phyloP scores from a whole-genome alignment of 495 filamentous ascomycete genomes.

The Annulohypoxylon maeteangense region DNA sequence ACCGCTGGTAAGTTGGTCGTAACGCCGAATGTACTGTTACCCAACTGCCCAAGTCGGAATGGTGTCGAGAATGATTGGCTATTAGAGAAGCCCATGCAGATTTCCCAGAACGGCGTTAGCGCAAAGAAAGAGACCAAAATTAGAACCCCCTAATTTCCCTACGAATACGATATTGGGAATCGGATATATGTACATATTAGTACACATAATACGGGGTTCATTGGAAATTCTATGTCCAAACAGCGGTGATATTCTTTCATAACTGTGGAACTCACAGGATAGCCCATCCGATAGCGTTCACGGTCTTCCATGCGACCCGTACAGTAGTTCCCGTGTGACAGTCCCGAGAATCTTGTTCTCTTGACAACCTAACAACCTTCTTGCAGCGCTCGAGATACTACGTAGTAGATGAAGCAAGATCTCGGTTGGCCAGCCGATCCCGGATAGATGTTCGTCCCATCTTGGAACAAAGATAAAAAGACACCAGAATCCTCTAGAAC shows the following conservation, averaged over 20 bases:
- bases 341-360: conserved; percentile 23
- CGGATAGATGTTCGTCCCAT: conserved; percentile 18
- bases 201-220: conserved; percentile 17
- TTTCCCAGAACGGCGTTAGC: conserved; percentile 27
- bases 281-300: neutral
- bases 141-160: conserved; percentile 39
- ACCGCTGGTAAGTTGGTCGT: conserved; percentile 19
- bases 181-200: conserved; percentile 8
- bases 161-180: conserved; percentile 38
- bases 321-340: conserved; percentile 6
- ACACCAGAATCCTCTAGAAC: conserved; percentile 16
- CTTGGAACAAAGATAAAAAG: conserved; percentile 21
- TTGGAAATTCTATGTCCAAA: conserved; percentile 13
- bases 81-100: neutral
- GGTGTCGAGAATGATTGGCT: conserved; percentile 31
- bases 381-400: conserved; percentile 6
- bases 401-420: conserved; percentile 21
- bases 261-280: conserved; percentile 7
- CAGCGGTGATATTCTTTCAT: conserved; percentile 13
- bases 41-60: conserved; percentile 30
- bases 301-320: conserved; percentile 16
- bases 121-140: conserved; percentile 31
- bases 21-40: conserved; percentile 33
- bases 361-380: conserved; percentile 4
- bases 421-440: conserved; percentile 28